phyloP scores from a whole-genome alignment of 306 rosid species.

The Urtica urens region DNA sequence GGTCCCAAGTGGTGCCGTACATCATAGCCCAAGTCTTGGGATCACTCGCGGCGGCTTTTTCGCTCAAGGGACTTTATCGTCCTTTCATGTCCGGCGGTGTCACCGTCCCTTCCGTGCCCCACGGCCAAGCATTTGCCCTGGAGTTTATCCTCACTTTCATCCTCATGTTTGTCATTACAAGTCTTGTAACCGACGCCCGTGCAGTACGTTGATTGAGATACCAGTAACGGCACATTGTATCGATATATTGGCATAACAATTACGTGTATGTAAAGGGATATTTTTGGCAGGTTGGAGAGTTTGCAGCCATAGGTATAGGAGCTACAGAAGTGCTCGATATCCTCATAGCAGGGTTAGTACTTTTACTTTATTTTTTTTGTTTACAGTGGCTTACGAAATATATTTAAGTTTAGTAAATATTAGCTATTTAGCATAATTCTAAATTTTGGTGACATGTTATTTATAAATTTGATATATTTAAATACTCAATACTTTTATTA shows the following conservation, averaged over 20 bases:
- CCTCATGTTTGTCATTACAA: slow-evolving; percentile 40
- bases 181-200: slow-evolving; percentile 33
- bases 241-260: background rate
- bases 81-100: slow-evolving; percentile 34
- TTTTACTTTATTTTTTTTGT: too few relatives aligned
- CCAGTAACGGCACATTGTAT: background rate
- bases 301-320: slow-evolving; percentile 43
- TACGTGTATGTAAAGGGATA: background rate
- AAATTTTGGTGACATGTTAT: too few relatives aligned
- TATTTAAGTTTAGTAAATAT: too few relatives aligned
- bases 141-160: slow-evolving; percentile 45
- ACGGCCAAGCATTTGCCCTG: slow-evolving; percentile 28
- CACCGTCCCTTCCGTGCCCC: slow-evolving; percentile 35
- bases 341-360: slow-evolving; percentile 46
- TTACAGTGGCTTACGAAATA: too few relatives aligned
- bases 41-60: slow-evolving; percentile 24
- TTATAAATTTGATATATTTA: too few relatives aligned
- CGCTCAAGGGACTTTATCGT: slow-evolving; percentile 24
- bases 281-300: slow-evolving; percentile 29
- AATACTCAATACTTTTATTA: too few relatives aligned
- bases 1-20: slow-evolving; percentile 33
- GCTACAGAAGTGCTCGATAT: slow-evolving; percentile 39
- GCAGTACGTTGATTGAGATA: slow-evolving; percentile 23
- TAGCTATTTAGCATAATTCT: too few relatives aligned
- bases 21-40: slow-evolving; percentile 29